Evolutionary conservation across 495 filamentous ascomycete species (phyloP), one percentile per base, ranked within the genome.

Genomic region (Staphylotrichum tortipilum): DNA sequence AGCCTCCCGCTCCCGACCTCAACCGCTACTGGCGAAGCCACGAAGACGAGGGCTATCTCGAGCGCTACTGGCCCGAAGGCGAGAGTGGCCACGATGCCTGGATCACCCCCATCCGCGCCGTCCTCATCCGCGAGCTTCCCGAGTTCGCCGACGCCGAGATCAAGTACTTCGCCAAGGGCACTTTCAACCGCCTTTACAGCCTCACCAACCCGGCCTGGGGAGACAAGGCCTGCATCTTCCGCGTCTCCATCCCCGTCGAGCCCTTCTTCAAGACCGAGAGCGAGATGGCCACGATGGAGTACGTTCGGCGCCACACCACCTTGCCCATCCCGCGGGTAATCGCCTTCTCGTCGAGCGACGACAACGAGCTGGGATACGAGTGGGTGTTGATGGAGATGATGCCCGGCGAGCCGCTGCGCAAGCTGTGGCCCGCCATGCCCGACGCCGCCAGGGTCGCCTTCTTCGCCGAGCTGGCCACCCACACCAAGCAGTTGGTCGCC

Each of bases 261-360:
- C 74, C 76, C 7, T 54, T 52, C 33, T 63, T 60, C 49, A 77
- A 78, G 52, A 68, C 60, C 3, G 57, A 58, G 23, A 73, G 72
- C 55, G 75, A 79, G 56, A 75, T 76, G 4, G 69, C 74, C 7
- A 79, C 76, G 3, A 60, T 74, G 33, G 57, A 61, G 5, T 74
- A 60, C 49, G 45, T 78, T n/a, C 55, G 55, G 7, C 43, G 48
- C 10, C 47, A 56, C 41, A 73, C 75, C 14, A 50, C 47, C 0
- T 62, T 77, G 8, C 75, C 72, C 12, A 60, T 74, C 3, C 67
- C 76, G 3, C 46, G 54, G 9, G 61, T 76, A 17, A 51, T 69
- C 33, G 64, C 64, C 26, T 76, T 60, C 44, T 62, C 75, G 19
- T 57, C 67, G 9, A 64, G 64, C 7, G 40, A 50, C 8, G 47